Percentiles rank a stretch among this genome's conserved stretches.
Conservation (phyloP, 1,284 basidiomycete species). For the Fistulinella staudtii region DNA sequence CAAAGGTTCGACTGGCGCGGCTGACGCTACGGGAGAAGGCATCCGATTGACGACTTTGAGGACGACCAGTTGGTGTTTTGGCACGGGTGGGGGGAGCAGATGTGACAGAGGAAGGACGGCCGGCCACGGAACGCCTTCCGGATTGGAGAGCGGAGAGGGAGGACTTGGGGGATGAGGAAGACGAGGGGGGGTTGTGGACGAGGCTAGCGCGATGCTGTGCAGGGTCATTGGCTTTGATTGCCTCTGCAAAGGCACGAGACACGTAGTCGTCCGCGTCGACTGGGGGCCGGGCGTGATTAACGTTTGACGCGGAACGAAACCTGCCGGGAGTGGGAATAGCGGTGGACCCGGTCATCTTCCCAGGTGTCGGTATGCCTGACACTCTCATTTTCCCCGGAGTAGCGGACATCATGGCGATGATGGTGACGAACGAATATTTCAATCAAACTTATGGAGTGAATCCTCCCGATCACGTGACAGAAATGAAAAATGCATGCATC, state of each 20-base stretch:
- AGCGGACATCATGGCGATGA: slow-evolving; percentile 31
- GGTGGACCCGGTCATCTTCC: slow-evolving; percentile 36
- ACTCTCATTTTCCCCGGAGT: slow-evolving; percentile 52
- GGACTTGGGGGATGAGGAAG: slow-evolving; percentile 46
- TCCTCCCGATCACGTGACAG: slow-evolving; percentile 31
- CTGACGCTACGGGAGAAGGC: slow-evolving; percentile 43
- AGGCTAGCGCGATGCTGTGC: slow-evolving; percentile 53
- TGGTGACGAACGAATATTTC: neutral
- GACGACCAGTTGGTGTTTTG: slow-evolving; percentile 52
- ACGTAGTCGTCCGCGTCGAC: slow-evolving; percentile 49
- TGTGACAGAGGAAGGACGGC: slow-evolving; percentile 48
- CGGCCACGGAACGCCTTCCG: slow-evolving; percentile 39
- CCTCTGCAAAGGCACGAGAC: slow-evolving; percentile 67
- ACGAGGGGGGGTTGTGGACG: slow-evolving; percentile 39
- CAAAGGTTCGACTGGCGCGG: slow-evolving; percentile 47
- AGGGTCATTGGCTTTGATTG: slow-evolving; percentile 74
- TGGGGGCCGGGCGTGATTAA: slow-evolving; percentile 33
- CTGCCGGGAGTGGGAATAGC: slow-evolving; percentile 70
- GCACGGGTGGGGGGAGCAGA: slow-evolving; percentile 42
- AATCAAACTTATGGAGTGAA: slow-evolving; percentile 1
- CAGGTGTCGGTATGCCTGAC: slow-evolving; percentile 59
- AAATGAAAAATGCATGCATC: no score
- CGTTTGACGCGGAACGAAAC: slow-evolving; percentile 59
- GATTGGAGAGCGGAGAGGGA: slow-evolving; percentile 29
- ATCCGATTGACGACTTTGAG: slow-evolving; percentile 64